phyloP scores from a whole-genome alignment of 805 yeast genomes.

The Saccharomycopsis fibuligera region DNA sequence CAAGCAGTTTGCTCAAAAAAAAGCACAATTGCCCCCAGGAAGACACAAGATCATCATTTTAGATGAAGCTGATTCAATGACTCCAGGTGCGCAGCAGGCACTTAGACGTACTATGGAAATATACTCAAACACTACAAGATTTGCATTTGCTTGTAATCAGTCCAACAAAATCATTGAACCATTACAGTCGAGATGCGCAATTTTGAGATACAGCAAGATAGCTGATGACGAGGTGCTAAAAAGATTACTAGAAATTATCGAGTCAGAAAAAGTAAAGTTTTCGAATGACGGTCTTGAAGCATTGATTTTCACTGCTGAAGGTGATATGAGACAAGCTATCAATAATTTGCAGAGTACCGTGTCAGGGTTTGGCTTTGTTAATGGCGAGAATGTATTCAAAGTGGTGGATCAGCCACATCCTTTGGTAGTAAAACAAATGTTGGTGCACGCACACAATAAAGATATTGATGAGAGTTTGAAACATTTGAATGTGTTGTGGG shows the following conservation, averaged over 20 bases:
- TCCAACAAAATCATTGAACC: constrained; percentile 95
- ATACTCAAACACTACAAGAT: constrained; percentile 90
- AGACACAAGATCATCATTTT: constrained; percentile 87
- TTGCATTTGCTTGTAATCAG: constrained; percentile 98
- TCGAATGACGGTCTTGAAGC: constrained; percentile 92
- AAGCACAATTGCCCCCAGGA: constrained; percentile 79
- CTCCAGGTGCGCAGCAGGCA: constrained; percentile 95
- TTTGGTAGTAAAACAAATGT: constrained; percentile 65
- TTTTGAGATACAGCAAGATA: constrained; percentile 73
- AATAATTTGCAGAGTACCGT: constrained; percentile 91
- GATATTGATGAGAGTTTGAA: constrained; percentile 62
- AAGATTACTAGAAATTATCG: constrained; percentile 64
- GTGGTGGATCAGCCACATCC: constrained; percentile 98
- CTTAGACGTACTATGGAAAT: constrained; percentile 92
- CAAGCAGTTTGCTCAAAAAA: constrained; percentile 93
- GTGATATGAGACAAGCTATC: constrained; percentile 98
- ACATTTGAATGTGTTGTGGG: constrained; percentile 68
- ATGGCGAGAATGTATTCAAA: constrained; percentile 85
- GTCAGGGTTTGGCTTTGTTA: constrained; percentile 90
- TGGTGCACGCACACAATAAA: constrained; percentile 39
- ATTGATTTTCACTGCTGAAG: constrained; percentile 89
- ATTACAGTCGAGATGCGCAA: constrained; percentile 92
- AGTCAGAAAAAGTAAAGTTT: constrained; percentile 65
- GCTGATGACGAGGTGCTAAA: constrained; percentile 80
- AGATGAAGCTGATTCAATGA: constrained; percentile 96